Percentiles rank a stretch among this genome's conserved stretches.
Evolutionary conservation across 2,329 filamentous ascomycete species (phyloP).

Genomic region (Cladophialophora psammophila): DNA sequence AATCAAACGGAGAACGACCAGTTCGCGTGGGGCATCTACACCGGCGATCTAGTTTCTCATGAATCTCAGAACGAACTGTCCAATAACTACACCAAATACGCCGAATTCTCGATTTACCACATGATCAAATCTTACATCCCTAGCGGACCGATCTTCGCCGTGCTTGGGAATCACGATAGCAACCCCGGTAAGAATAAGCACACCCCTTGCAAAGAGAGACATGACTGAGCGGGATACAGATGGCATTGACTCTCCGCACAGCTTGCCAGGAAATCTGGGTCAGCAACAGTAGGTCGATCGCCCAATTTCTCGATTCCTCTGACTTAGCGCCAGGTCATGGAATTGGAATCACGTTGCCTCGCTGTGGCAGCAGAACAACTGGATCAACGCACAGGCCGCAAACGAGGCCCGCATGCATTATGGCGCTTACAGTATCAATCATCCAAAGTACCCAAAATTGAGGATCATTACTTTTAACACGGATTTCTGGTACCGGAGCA

Average conservation of each 20-base stretch:
- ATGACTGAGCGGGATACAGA: constrained; percentile 38
- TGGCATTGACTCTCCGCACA: constrained; percentile 61
- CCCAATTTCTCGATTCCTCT: not conserved
- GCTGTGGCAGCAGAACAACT: constrained; percentile 64
- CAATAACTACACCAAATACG: constrained; percentile 61
- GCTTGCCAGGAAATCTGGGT: constrained; percentile 60
- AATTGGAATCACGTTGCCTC: constrained; percentile 64
- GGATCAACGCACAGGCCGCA: constrained; percentile 58
- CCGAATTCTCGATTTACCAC: constrained; percentile 60
- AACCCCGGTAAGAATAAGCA: constrained; percentile 49
- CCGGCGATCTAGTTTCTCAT: constrained; percentile 65
- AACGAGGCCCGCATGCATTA: constrained; percentile 61
- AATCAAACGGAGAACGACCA: constrained; percentile 48
- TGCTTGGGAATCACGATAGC: constrained; percentile 65
- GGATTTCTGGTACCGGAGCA: constrained; percentile 57
- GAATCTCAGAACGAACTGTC: constrained; percentile 61
- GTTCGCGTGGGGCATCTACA: constrained; percentile 64
- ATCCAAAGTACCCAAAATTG: constrained; percentile 57
- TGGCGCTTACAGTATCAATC: constrained; percentile 62
- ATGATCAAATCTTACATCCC: constrained; percentile 64
- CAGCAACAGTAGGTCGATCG: constrained; percentile 52
- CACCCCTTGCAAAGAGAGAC: not conserved
- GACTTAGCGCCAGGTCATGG: constrained; percentile 52
- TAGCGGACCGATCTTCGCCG: constrained; percentile 63
- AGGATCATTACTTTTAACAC: constrained; percentile 62